Conservation (phyloP, 2,329 filamentous ascomycete species). For the Diaporthe humulicola region DNA sequence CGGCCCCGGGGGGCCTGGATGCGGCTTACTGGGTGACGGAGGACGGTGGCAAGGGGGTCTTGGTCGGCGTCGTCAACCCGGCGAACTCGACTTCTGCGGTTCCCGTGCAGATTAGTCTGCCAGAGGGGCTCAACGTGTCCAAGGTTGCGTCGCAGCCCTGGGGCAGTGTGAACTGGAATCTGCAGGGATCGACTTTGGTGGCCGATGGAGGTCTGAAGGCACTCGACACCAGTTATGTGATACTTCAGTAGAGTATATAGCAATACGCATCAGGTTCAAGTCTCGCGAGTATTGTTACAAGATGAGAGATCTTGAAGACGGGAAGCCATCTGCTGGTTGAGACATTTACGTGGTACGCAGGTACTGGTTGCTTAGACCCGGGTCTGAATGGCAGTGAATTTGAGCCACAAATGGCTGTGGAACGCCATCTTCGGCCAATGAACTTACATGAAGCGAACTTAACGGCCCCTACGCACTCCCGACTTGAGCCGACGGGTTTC, state of each 20-base stretch:
- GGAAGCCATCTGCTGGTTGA: background rate
- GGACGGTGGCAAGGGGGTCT: constrained; percentile 42
- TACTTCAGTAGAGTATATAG: constrained; percentile 24
- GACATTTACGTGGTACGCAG: background rate
- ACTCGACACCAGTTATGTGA: constrained; percentile 37
- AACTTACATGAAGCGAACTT: constrained; percentile 7
- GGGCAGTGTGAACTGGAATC: constrained; percentile 46
- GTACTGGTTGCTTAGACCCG: background rate
- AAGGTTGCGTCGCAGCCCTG: constrained; percentile 44
- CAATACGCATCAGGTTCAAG: background rate
- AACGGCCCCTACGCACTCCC: background rate
- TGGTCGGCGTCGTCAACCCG: constrained; percentile 55
- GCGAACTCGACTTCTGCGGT: constrained; percentile 42
- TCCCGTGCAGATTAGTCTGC: constrained; percentile 42
- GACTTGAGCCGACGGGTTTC: constrained; percentile 1
- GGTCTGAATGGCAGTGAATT: no score
- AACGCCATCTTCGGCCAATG: background rate
- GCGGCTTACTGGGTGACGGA: constrained; percentile 52
- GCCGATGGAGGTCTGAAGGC: constrained; percentile 25
- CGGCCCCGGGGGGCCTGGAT: constrained; percentile 46
- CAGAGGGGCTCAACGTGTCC: constrained; percentile 36
- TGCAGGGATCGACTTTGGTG: constrained; percentile 39
- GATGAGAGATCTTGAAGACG: background rate
- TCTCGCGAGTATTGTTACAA: background rate
- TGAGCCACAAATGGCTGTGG: background rate